Conservation (phyloP, 352 stramenopile genomes). For the Phytopythium kandeliae region DNA sequence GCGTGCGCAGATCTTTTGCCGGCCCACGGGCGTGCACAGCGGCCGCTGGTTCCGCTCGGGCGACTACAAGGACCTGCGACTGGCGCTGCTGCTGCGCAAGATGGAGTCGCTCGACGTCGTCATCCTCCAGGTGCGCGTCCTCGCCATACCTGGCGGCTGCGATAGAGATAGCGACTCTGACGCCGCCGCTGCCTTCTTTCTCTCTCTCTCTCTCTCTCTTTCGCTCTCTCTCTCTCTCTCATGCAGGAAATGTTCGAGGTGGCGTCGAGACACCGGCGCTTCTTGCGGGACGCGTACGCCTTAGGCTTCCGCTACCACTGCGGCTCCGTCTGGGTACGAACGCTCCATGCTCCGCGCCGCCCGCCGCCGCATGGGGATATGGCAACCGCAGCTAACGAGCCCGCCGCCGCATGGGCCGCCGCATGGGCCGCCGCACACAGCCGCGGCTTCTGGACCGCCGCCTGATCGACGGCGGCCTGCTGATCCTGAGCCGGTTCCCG, state of each 20-base stretch:
- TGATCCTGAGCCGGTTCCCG: conserved; percentile 81
- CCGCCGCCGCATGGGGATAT: too few relatives aligned
- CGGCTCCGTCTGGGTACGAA: conserved; percentile 50
- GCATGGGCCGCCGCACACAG: too few relatives aligned
- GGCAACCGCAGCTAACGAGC: too few relatives aligned
- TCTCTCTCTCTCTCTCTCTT: background rate
- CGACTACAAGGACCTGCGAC: conserved; percentile 73
- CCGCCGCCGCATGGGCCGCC: too few relatives aligned
- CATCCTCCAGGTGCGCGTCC: conserved; percentile 61
- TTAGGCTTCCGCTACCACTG: conserved; percentile 75
- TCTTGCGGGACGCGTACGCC: conserved; percentile 41
- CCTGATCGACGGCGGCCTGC: conserved; percentile 67
- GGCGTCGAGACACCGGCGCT: conserved; percentile 43
- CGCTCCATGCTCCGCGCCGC: too few relatives aligned
- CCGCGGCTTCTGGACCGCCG: conserved; percentile 38
- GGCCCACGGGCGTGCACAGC: conserved; percentile 72
- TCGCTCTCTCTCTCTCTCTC: too few relatives aligned
- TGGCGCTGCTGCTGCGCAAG: conserved; percentile 63
- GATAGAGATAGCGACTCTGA: too few relatives aligned
- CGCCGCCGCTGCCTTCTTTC: too few relatives aligned
- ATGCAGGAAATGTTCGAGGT: conserved; percentile 76
- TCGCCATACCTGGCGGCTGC: too few relatives aligned
- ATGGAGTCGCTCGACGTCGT: conserved; percentile 71
- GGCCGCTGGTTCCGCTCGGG: conserved; percentile 55
- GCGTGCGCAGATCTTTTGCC: conserved; percentile 72